Base-by-base conservation (phyloP, 371 early-diverging fungal species). In the Mortierella sp. region DNA sequence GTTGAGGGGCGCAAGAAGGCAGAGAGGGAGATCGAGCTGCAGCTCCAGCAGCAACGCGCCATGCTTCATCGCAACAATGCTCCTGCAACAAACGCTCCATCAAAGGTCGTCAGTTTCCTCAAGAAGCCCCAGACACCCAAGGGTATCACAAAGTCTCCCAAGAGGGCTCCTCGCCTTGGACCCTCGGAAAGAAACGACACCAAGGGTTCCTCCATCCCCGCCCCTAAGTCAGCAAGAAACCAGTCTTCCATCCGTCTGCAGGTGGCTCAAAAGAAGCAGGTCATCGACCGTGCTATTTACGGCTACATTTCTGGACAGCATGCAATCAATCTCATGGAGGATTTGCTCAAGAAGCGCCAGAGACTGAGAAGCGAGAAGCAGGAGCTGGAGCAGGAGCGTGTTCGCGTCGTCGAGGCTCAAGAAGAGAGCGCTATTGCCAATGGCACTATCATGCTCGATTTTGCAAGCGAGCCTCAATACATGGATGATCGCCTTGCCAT, bases 401-500 rank as follows among this genome's bases (percentile, higher is more conserved):
- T 90, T 68, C 85, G 87, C 12, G 89, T 92, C 7, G 89, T 90
- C n/a, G 75, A 84, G 51, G 89, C 89, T 3, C 89, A 92, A 61
- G 87, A 87, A 45, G 90, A 89, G 61, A 76, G 80, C 8, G 88
- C 88, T 2, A 88, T 88, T 17, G 63, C 66, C 61, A 86, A 77
- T 9, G 90, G 87, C 2, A 75, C 87, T 28, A 68, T 86, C 12
- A 76, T 87, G 82, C 85, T 86, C 29, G 85, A 86, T 63, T 87
- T 89, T 66, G 85, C 90, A 0, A 83, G 89, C 29, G 85, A 88
- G 31, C 87, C 88, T 9, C 89, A 89, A 81, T 89, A 93, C 64
- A 91, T 93, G 85, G 94, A 95, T 68, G 95, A 95, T 53, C 91
- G 95, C 10, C 87, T 97, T 45, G 92, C 92, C 35, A 87, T 93